A percentile compares a stretch with the other conserved stretches of the same genome.
phyloP scores from a whole-genome alignment of 1,284 basidiomycete species.

The Coniferiporia weirii region DNA sequence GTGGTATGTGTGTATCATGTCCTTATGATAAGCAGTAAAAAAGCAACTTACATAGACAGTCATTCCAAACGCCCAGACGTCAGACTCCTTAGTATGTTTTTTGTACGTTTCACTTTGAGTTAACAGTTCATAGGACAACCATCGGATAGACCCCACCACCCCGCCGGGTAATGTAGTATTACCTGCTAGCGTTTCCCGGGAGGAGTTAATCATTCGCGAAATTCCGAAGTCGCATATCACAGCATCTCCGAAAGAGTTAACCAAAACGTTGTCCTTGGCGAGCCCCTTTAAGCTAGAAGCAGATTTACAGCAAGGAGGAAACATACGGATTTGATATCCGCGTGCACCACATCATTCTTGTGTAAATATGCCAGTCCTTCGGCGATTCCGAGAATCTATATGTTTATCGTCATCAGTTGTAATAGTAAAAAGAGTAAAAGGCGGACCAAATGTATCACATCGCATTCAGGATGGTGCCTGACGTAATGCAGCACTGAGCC shows the following conservation, averaged over 20 bases:
- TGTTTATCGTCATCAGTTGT: neutral
- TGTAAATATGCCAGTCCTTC: conserved; percentile 15
- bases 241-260: neutral
- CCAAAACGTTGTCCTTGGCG: conserved; percentile 15
- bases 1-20: neutral
- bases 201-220: neutral
- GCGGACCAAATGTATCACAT: conserved; percentile 4
- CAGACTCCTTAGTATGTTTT: neutral
- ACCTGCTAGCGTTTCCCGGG: neutral
- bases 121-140: conserved; percentile 1
- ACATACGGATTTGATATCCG: conserved; percentile 18
- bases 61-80: neutral
- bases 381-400: conserved; percentile 9
- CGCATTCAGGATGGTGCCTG: neutral
- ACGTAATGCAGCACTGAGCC: conserved; percentile 11
- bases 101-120: neutral
- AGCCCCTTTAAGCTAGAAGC: neutral
- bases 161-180: neutral
- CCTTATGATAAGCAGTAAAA: neutral
- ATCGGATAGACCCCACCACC: neutral
- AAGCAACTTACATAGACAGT: neutral
- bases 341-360: conserved; percentile 7
- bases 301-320: neutral
- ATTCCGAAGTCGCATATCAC: conserved; percentile 9
- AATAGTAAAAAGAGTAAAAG: neutral